phyloP scores from a whole-genome alignment of 305 asterid species.

The Fraxinus nigra region DNA sequence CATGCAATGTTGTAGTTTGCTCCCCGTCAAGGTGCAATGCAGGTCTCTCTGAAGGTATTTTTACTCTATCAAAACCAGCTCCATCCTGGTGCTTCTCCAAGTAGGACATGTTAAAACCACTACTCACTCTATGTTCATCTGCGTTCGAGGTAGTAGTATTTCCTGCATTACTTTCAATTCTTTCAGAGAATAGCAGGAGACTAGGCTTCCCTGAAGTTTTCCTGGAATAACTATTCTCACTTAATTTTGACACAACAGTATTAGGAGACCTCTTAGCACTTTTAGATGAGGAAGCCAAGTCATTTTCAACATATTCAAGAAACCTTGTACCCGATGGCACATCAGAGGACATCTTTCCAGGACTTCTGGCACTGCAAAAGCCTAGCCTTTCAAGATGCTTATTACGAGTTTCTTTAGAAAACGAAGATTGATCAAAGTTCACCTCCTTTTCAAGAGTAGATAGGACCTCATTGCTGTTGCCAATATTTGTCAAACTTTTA shows the following conservation, averaged over 20 bases:
- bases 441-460: conserved; percentile 35
- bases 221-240: conserved; percentile 30
- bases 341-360: conserved; percentile 30
- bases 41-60: conserved; percentile 37
- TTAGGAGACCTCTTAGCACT: conserved; percentile 41
- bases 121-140: conserved; percentile 24
- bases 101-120: conserved; percentile 30
- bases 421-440: conserved; percentile 17
- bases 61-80: conserved; percentile 27
- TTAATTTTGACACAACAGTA: conserved; percentile 34
- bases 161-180: conserved; percentile 30
- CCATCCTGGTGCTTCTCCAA: conserved; percentile 29
- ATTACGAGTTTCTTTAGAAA: conserved; percentile 27
- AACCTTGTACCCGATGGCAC: conserved; percentile 26
- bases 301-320: conserved; percentile 30
- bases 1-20: conserved; percentile 26
- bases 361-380: conserved; percentile 30
- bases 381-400: conserved; percentile 31
- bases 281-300: conserved; percentile 36
- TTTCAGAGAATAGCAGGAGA: conserved; percentile 35
- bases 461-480: conserved; percentile 26
- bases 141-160: conserved; percentile 29
- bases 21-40: conserved; percentile 33
- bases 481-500: conserved; percentile 29
- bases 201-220: conserved; percentile 33